Evolutionary conservation across 2,329 filamentous ascomycete genomes (phyloP).

Genomic region (Calonectria naviculata): DNA sequence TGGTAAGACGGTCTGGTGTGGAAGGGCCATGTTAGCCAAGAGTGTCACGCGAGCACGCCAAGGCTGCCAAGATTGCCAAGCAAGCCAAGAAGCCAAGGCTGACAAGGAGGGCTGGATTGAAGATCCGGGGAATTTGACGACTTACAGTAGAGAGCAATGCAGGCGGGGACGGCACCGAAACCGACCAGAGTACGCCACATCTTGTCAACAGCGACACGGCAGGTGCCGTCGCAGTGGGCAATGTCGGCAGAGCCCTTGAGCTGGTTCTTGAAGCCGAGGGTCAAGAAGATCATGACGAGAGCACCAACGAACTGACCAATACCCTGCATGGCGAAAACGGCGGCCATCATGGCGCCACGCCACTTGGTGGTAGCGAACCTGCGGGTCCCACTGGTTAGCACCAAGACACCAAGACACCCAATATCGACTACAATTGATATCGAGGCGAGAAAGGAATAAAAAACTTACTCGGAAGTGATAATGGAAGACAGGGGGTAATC

Average conservation of each 20-base stretch:
- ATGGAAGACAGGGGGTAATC: constrained; percentile 87
- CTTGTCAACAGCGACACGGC: constrained; percentile 73
- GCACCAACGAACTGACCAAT: constrained; percentile 83
- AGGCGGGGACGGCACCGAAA: constrained; percentile 83
- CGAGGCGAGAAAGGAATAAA: neutral
- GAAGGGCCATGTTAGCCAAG: constrained; percentile 1
- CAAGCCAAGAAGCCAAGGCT: neutral
- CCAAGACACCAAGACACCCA: neutral
- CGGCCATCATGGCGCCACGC: constrained; percentile 88
- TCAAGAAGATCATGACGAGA: constrained; percentile 80
- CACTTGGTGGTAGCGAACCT: constrained; percentile 82
- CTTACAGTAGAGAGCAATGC: constrained; percentile 80
- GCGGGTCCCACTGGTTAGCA: neutral
- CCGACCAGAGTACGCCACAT: constrained; percentile 89
- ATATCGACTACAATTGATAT: neutral
- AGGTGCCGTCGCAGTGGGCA: constrained; percentile 61
- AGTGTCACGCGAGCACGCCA: constrained; percentile 17
- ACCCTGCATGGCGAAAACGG: constrained; percentile 90
- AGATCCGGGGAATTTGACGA: neutral
- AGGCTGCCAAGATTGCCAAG: constrained; percentile 18
- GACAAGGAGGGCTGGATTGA: neutral
- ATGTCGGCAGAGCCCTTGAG: constrained; percentile 63
- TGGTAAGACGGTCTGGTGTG: constrained; percentile 71
- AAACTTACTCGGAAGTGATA: constrained; percentile 80
- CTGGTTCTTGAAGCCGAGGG: constrained; percentile 75